These are phyloP conservation scores for Saccharum spontaneum DNA, from an alignment of 176 grass and related monocot species.

Conservation along the genomic window DNA sequence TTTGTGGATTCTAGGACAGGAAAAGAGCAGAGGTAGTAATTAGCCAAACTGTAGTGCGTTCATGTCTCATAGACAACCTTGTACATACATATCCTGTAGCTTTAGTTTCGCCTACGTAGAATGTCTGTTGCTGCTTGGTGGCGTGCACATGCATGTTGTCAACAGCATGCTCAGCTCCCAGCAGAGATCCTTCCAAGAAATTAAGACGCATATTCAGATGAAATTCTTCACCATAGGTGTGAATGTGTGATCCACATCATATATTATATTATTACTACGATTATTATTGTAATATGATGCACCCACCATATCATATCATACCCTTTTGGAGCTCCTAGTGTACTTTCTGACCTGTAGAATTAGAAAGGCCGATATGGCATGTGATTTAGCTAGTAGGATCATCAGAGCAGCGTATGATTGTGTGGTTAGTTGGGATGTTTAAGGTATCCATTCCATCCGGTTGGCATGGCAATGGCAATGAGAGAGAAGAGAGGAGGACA, in stretches of 20 bases:
- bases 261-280: not conserved
- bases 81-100: no score
- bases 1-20: not conserved
- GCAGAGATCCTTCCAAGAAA: not conserved
- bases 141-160: not conserved
- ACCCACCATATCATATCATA: not conserved
- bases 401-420: not conserved
- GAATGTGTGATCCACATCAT: not conserved
- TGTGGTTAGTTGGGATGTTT: not conserved
- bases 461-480: not conserved
- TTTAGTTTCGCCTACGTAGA: not conserved
- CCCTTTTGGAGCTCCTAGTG: not conserved
- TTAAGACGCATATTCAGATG: not conserved
- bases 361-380: not conserved
- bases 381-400: not conserved
- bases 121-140: not conserved
- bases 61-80: no score
- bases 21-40: no score
- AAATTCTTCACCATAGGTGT: not conserved
- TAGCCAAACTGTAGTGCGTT: no score
- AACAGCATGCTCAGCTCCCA: not conserved
- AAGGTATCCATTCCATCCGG: not conserved
- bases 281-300: not conserved
- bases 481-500: not conserved
- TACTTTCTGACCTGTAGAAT: not conserved